phyloP scores from a whole-genome alignment of 2,329 filamentous ascomycete species.

The Simplicillium sp. region DNA sequence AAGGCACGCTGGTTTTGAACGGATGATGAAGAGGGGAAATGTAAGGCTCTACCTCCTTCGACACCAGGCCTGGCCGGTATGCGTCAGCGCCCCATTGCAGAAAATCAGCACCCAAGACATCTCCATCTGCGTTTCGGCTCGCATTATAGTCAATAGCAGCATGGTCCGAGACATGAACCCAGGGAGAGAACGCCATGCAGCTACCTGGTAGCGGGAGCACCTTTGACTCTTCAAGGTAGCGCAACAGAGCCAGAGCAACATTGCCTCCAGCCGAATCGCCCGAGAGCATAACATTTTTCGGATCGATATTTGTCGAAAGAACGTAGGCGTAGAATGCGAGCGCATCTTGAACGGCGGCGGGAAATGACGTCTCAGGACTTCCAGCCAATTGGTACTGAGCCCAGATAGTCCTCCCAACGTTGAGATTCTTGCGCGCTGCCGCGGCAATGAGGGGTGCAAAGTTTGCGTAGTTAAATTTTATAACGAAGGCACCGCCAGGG shows the following conservation, averaged over 20 bases:
- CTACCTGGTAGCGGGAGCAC: constrained; percentile 3
- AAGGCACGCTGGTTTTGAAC: constrained; percentile 2
- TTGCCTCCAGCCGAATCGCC: constrained; percentile 21
- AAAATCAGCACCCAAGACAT: not conserved
- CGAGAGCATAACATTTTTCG: constrained; percentile 16
- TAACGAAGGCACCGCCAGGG: constrained; percentile 19
- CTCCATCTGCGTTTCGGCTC: not conserved
- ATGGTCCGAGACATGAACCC: constrained; percentile 3
- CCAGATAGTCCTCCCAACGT: constrained; percentile 12
- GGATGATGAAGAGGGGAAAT: constrained; percentile 3
- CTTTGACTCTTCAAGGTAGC: constrained; percentile 12
- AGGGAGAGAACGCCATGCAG: constrained; percentile 4
- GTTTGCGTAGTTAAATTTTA: constrained; percentile 16
- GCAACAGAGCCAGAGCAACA: constrained; percentile 16
- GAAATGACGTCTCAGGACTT: constrained; percentile 13
- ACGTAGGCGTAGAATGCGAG: constrained; percentile 17
- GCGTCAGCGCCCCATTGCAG: constrained; percentile 5
- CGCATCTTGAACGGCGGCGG: constrained; percentile 18
- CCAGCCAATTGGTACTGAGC: constrained; percentile 19
- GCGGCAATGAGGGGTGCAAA: constrained; percentile 14
- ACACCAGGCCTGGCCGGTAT: not conserved
- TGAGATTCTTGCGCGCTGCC: constrained; percentile 11
- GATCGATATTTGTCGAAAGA: constrained; percentile 11
- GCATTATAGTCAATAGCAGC: constrained; percentile 1
- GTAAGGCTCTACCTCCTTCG: constrained; percentile 1